Evolutionary conservation across 1,284 basidiomycete species (phyloP), one percentile per base, ranked within the genome.

Genomic region (Ustilago shanxiensis): DNA sequence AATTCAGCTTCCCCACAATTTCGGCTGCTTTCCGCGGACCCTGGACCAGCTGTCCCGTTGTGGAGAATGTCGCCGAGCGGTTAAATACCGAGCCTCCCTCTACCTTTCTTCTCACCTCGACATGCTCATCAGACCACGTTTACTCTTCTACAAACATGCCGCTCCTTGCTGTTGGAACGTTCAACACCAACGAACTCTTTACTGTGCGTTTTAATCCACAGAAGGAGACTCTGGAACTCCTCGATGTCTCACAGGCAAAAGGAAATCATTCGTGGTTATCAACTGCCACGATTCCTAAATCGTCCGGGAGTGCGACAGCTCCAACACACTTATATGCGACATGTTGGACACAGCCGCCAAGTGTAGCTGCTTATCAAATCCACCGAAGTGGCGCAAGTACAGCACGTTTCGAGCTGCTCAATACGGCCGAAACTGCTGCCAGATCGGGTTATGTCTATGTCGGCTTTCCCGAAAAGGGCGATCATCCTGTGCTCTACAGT

Each of bases 401-500:
- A 18, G 66, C 60, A 3, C 22, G 52, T 13, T 70, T 79, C 18
- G 66, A 72, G 50, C 58, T 79, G 35, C 57, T 77, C 35, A 77
- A 77, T 52, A 79, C 75, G 16, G 74, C 74, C 44, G 66, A 73
- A 37, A 79, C 74, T 9, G 66, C 70, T 14, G 70, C 74, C 1
- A 63, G 78, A 35, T 77, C 73, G 5, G 78, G 78, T 24, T 79
- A 79, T 47, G 78, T 79, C 41, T 71, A 70, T 18, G 68, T 77
- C 49, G 72, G 71, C 26, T 72, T 70, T 18, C 70, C 69, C 20
- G 45, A 45, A 1, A 35, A 63, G 7, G 54, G 33, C 6, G n/a
- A 79, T 29, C 51, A 62, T 39, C 80, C 81, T 50, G 83, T 83
- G n/a, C 79, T 85, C n/a, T 87, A 87, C 64, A 86, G 85, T 1